phyloP scores from a whole-genome alignment of 2,329 filamentous ascomycete genomes.

The Xylaria sp. region DNA sequence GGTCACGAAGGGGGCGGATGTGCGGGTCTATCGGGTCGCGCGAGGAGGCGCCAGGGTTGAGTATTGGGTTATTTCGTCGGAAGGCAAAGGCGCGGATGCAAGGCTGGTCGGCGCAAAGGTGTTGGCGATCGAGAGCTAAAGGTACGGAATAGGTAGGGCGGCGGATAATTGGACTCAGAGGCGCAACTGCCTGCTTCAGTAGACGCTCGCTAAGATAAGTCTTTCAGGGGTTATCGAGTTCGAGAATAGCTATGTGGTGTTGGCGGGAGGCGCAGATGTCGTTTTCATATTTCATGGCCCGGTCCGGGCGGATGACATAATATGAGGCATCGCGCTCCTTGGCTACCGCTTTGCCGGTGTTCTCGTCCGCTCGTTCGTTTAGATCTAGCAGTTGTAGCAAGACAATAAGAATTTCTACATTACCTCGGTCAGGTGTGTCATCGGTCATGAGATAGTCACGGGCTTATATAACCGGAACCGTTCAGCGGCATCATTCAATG shows the following conservation, averaged over 20 bases:
- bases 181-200: too few species aligned
- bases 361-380: not conserved
- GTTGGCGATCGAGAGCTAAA: slow-evolving; percentile 72
- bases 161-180: too few species aligned
- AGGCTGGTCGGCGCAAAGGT: slow-evolving; percentile 79
- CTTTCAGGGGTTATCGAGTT: too few species aligned
- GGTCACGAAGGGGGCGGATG: slow-evolving; percentile 66
- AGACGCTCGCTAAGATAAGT: too few species aligned
- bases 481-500: too few species aligned
- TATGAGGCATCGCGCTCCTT: not conserved
- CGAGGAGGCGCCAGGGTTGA: slow-evolving; percentile 69
- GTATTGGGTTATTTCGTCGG: slow-evolving; percentile 78
- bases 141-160: too few species aligned
- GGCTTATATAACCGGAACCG: too few species aligned
- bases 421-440: not conserved
- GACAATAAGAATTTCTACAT: not conserved
- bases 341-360: not conserved
- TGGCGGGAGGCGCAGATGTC: not conserved
- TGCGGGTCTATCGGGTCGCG: slow-evolving; percentile 76
- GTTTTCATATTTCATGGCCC: not conserved
- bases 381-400: not conserved
- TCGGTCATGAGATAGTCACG: too few species aligned
- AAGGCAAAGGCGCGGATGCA: slow-evolving; percentile 56
- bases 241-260: not conserved
- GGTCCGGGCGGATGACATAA: not conserved